Percentiles rank a stretch among this genome's conserved stretches.
Evolutionary conservation across 768 basidiomycete species (phyloP).

Genomic region (Trichaptum fuscoviolaceum): DNA sequence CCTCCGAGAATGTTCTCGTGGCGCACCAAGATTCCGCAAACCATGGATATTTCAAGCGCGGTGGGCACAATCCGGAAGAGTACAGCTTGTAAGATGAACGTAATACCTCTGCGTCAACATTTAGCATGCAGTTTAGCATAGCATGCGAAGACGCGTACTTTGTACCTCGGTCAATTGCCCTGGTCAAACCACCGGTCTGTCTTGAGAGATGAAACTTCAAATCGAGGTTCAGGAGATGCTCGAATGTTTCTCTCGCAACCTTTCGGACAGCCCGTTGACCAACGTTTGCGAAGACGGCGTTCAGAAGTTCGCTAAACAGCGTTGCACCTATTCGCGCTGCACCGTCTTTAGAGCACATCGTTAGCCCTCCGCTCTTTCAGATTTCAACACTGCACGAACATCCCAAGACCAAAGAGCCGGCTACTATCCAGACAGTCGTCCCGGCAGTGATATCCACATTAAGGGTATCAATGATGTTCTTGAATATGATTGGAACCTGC

Average conservation of each 20-base stretch:
- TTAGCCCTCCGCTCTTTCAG: not conserved
- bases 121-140: slow-evolving; percentile 5
- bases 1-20: not conserved
- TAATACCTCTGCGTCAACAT: slow-evolving; percentile 68
- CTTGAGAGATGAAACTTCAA: slow-evolving; percentile 88
- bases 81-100: slow-evolving; percentile 88
- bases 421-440: slow-evolving; percentile 86
- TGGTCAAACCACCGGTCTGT: slow-evolving; percentile 92
- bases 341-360: slow-evolving; percentile 55
- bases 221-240: slow-evolving; percentile 86
- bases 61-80: slow-evolving; percentile 95
- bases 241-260: slow-evolving; percentile 93
- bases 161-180: slow-evolving; percentile 96
- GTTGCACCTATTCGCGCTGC: slow-evolving; percentile 86
- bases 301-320: slow-evolving; percentile 85
- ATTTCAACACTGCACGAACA: slow-evolving; percentile 52
- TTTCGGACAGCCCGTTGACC: slow-evolving; percentile 92
- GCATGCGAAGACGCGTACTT: slow-evolving; percentile 53
- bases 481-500: slow-evolving; percentile 97
- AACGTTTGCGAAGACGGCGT: slow-evolving; percentile 94
- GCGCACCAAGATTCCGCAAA: slow-evolving; percentile 92
- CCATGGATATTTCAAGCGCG: slow-evolving; percentile 91
- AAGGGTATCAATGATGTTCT: slow-evolving; percentile 81
- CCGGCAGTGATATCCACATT: slow-evolving; percentile 73
- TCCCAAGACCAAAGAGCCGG: slow-evolving; percentile 84